phyloP scores from a whole-genome alignment of 768 basidiomycete species.

The Floccularia luteovirens region DNA sequence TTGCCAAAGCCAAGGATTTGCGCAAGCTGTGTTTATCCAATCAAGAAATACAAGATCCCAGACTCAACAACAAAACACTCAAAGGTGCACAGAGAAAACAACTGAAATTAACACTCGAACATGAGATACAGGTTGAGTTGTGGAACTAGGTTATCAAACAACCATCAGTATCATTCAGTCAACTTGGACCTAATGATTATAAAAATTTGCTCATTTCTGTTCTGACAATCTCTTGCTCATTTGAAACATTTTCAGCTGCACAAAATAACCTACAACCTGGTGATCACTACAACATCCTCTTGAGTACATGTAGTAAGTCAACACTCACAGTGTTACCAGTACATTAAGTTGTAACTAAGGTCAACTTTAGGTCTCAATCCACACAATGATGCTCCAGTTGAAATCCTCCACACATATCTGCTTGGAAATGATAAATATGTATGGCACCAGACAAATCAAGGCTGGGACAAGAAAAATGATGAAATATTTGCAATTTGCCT shows the following conservation, averaged over 20 bases:
- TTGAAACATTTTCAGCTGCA: background rate
- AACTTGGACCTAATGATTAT: conserved; percentile 5
- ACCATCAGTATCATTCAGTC: conserved; percentile 5
- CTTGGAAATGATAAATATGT: conserved; percentile 27
- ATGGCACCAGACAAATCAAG: conserved; percentile 17
- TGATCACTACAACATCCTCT: conserved; percentile 15
- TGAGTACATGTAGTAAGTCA: conserved; percentile 12
- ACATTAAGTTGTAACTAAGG: background rate
- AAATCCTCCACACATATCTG: conserved; percentile 27
- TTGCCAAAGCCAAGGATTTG: conserved; percentile 5
- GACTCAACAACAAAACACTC: conserved; percentile 1
- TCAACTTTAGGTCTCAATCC: conserved; percentile 20
- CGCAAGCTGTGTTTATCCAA: conserved; percentile 1
- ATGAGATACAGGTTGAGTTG: conserved; percentile 12
- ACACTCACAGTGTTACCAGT: conserved; percentile 1
- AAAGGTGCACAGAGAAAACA: conserved; percentile 3
- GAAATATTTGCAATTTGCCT: conserved; percentile 17
- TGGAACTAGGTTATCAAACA: conserved; percentile 13
- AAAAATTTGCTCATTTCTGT: background rate
- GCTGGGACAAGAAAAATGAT: conserved; percentile 14
- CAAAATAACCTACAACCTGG: conserved; percentile 8
- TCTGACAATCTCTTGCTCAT: background rate
- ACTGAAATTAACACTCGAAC: conserved; percentile 6
- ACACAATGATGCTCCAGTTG: conserved; percentile 24
- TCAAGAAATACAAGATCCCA: background rate